Evolutionary conservation across 129 eudicot genomes (phyloP).

Genomic region (sunflower (Helianthus annuus)): DNA sequence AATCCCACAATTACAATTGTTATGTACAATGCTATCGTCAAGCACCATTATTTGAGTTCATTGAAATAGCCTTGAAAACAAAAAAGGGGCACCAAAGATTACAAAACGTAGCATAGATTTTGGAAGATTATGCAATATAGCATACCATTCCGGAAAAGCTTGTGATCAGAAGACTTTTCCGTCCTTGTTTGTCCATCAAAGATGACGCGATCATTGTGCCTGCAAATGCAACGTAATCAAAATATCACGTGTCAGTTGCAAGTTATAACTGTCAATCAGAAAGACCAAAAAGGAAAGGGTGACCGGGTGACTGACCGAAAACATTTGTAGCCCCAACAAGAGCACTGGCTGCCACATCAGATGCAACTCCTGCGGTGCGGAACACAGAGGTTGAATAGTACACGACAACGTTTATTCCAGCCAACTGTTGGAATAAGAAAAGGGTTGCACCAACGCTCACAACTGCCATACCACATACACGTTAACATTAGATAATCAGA

Average conservation of each 20-base stretch:
- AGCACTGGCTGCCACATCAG: slow-evolving; percentile 97
- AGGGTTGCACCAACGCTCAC: slow-evolving; percentile 93
- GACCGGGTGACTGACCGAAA: slow-evolving; percentile 75
- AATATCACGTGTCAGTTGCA: neutral
- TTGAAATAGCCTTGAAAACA: slow-evolving; percentile 70
- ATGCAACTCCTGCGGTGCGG: slow-evolving; percentile 88
- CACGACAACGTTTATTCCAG: slow-evolving; percentile 94
- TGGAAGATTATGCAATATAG: neutral
- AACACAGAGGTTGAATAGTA: slow-evolving; percentile 90
- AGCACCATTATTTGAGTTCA: no score
- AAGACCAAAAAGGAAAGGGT: slow-evolving; percentile 12
- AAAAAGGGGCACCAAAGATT: neutral
- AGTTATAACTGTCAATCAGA: neutral
- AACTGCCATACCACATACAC: slow-evolving; percentile 54
- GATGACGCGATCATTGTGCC: slow-evolving; percentile 88
- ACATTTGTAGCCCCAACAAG: slow-evolving; percentile 93
- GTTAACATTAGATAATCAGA: slow-evolving; percentile 17
- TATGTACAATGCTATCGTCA: no score
- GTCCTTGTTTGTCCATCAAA: slow-evolving; percentile 86
- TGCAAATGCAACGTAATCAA: slow-evolving; percentile 37
- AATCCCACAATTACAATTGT: no score
- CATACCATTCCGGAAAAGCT: slow-evolving; percentile 90
- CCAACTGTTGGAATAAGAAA: slow-evolving; percentile 93
- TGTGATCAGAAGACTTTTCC: slow-evolving; percentile 85
- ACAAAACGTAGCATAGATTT: neutral